Conservation (phyloP, 352 stramenopile species). For the Phytophthora sojae region DNA sequence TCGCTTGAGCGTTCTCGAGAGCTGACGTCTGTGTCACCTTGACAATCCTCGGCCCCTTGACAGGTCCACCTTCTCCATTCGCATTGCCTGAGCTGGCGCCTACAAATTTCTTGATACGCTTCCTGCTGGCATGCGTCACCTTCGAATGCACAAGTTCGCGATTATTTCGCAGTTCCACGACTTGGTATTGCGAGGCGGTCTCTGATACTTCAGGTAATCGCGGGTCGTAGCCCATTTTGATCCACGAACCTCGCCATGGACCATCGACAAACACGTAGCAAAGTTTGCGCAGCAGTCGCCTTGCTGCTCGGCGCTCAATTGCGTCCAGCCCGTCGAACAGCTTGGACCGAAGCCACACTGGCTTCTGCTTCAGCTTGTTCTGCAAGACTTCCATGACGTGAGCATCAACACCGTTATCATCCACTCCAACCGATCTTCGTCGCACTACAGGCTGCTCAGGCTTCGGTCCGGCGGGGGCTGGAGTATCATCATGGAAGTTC, state of each 20-base stretch:
- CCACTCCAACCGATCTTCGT: slow-evolving; percentile 56
- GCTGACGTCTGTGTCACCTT: slow-evolving; percentile 81
- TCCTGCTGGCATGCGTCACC: slow-evolving; percentile 72
- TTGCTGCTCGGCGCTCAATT: slow-evolving; percentile 66
- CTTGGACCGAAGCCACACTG: slow-evolving; percentile 78
- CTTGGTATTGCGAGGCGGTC: slow-evolving; percentile 70
- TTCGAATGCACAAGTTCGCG: slow-evolving; percentile 83
- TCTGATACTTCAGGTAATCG: slow-evolving; percentile 36
- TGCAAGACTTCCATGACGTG: slow-evolving; percentile 68
- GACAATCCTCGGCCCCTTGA: slow-evolving; percentile 72
- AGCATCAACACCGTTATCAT: slow-evolving; percentile 64
- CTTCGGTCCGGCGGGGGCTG: slow-evolving; percentile 56
- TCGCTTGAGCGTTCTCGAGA: slow-evolving; percentile 66
- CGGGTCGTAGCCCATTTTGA: slow-evolving; percentile 85
- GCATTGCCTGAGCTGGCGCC: slow-evolving; percentile 29
- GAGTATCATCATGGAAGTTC: slow-evolving; percentile 77
- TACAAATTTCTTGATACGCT: slow-evolving; percentile 71
- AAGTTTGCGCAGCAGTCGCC: slow-evolving; percentile 68
- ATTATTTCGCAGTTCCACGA: slow-evolving; percentile 84
- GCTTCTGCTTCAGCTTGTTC: slow-evolving; percentile 67
- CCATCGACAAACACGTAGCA: slow-evolving; percentile 89
- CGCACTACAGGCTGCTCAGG: slow-evolving; percentile 61
- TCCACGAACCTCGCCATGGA: slow-evolving; percentile 83
- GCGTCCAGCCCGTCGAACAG: slow-evolving; percentile 73
- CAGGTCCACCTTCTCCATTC: slow-evolving; percentile 50